phyloP scores from a whole-genome alignment of 2,329 filamentous ascomycete genomes.

The Phialophora macrospora region DNA sequence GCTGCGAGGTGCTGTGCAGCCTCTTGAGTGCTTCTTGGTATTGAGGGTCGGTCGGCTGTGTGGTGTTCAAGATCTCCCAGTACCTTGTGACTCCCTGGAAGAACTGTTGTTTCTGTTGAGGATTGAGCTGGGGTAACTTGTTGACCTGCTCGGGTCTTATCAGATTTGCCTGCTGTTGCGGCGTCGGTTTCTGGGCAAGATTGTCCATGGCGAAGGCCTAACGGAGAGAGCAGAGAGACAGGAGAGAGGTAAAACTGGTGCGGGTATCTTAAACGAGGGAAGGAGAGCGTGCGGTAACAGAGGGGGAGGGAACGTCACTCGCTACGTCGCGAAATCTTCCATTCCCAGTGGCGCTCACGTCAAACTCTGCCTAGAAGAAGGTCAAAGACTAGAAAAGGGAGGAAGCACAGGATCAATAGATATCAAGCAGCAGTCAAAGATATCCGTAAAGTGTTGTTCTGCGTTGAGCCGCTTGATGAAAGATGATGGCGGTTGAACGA shows the following conservation, averaged over 20 bases:
- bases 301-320: background rate
- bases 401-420: background rate
- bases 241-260: background rate
- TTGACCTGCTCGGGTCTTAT: slow-evolving; percentile 61
- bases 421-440: background rate
- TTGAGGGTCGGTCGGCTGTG: slow-evolving; percentile 55
- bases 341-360: background rate
- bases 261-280: background rate
- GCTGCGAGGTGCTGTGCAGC: slow-evolving; percentile 57
- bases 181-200: slow-evolving; percentile 28
- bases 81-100: slow-evolving; percentile 59
- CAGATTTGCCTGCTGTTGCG: slow-evolving; percentile 51
- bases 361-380: background rate
- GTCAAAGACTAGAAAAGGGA: background rate
- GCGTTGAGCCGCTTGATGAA: background rate
- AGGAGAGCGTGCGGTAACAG: background rate
- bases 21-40: slow-evolving; percentile 57
- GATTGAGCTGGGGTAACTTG: slow-evolving; percentile 58
- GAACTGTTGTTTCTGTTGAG: slow-evolving; percentile 62
- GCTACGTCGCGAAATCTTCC: slow-evolving; percentile 5
- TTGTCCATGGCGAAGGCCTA: slow-evolving; percentile 19
- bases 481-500: background rate
- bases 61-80: slow-evolving; percentile 59
- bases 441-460: background rate
- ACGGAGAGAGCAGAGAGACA: background rate